These are phyloP conservation scores for Ensete ventricosum DNA, from an alignment of 176 grass and related monocot genomes.

Conservation along the genomic window DNA sequence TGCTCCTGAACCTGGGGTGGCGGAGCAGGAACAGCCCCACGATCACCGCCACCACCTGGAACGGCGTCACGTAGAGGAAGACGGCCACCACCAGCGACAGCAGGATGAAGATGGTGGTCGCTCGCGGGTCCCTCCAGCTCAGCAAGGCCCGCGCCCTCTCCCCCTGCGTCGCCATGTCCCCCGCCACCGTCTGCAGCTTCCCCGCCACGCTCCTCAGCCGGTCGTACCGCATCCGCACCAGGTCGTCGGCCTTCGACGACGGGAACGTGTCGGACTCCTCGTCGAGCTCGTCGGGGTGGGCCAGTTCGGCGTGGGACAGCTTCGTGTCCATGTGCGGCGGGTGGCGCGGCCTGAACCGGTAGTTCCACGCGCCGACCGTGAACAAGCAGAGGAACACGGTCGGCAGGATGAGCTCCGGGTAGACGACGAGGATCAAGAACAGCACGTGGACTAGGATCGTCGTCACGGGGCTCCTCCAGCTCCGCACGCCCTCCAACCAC, in stretches of 20 bases:
- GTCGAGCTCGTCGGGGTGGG: slow-evolving; percentile 21
- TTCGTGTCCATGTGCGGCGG: slow-evolving; percentile 26
- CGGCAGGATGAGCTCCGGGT: slow-evolving; percentile 15
- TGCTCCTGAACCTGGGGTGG: slow-evolving; percentile 4
- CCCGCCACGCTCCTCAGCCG: neutral
- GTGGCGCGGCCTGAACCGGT: slow-evolving; percentile 14
- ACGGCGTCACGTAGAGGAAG: slow-evolving; percentile 7
- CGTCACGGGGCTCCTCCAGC: slow-evolving; percentile 6
- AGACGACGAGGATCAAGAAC: slow-evolving; percentile 9
- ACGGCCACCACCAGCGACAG: neutral
- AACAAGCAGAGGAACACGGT: slow-evolving; percentile 13
- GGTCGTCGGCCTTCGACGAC: neutral
- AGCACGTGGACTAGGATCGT: slow-evolving; percentile 9
- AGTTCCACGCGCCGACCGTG: slow-evolving; percentile 3
- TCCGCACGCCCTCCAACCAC: slow-evolving; percentile 6
- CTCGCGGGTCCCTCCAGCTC: slow-evolving; percentile 4
- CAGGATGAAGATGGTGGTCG: neutral
- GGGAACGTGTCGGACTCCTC: slow-evolving; percentile 25
- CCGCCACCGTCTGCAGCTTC: slow-evolving; percentile 2
- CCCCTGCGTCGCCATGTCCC: slow-evolving; percentile 4
- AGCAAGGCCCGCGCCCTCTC: neutral
- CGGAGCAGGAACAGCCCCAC: neutral
- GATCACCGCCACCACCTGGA: neutral
- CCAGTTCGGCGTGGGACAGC: slow-evolving; percentile 9
- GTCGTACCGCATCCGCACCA: neutral